Base-by-base conservation (phyloP, 768 basidiomycete genomes). In the Collybiopsis luxurians region DNA sequence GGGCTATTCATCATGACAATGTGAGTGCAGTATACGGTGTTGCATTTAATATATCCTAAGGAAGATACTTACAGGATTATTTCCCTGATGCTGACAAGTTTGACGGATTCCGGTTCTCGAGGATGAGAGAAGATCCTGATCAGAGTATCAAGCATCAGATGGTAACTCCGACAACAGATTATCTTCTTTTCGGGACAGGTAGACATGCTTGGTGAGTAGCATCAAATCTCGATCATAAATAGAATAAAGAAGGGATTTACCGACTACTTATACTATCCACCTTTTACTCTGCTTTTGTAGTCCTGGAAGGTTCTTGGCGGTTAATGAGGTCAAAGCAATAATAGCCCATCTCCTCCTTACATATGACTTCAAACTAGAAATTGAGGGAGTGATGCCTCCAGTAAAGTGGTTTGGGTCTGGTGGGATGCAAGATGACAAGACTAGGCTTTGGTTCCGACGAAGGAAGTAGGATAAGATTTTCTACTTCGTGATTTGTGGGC, bases 341-440 rank as follows among this genome's bases (percentile, higher is more conserved):
- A 52, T 70, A 38, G 70, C 65, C 2, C 61, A 69, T 52, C 54
- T 73, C 10, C 44, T 73, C 13, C 34, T 68, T 40, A 65, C 64
- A 49, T 73, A 71, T 57, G 72, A 73, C 58, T 46, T 69, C 34
- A 67, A 65, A 49, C 57, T 73, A 30, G 68, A 73, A 48, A 68
- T 72, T 40, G 71, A 71, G 43, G 43, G 43, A 44, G 63, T 67
- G 31, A 65, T 70, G 19, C 75, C 77, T 7, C 62, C 66, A 26
- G 71, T 72, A 48, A 48, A 67, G 49, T 73, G 71, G 71, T 60
- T 34, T 13, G 13, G 31, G 5, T 5, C 5, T 13, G 31, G 31
- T 13, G 31, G 31, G 31, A 34, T 34, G 31, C 31, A 34, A n/a
- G 31, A 34, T 34, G 31, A 34, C 5, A 34, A 34, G 31, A 34